Conservation (phyloP, 768 basidiomycete species). For the Paxillus ammoniavirescens region DNA sequence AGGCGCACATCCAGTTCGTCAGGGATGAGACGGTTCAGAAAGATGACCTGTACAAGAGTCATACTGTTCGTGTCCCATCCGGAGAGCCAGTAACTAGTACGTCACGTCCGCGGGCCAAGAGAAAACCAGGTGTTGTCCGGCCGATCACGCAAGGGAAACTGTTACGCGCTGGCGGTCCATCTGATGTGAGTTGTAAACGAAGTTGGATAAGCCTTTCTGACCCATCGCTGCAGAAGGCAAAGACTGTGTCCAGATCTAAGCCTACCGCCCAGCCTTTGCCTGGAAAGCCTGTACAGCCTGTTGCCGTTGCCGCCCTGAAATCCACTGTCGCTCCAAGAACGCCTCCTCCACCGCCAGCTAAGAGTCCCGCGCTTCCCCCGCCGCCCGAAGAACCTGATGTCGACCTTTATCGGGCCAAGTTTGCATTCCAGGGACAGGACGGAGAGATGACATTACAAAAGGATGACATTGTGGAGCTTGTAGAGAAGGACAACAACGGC, state of each 20-base stretch:
- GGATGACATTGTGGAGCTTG: conserved; percentile 88
- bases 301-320: conserved; percentile 28
- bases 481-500: conserved; percentile 91
- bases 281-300: conserved; percentile 45
- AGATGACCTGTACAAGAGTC: conserved; percentile 91
- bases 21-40: conserved; percentile 84
- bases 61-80: conserved; percentile 81
- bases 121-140: conserved; percentile 82
- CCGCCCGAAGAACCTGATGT: conserved; percentile 61
- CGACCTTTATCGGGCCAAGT: conserved; percentile 84
- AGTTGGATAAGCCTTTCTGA: conserved; percentile 3
- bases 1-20: conserved; percentile 77
- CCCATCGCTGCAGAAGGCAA: conserved; percentile 42
- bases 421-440: conserved; percentile 88
- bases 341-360: conserved; percentile 41
- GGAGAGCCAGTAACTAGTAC: conserved; percentile 83
- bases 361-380: conserved; percentile 49
- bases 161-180: conserved; percentile 73
- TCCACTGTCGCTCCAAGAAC: conserved; percentile 30
- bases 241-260: conserved; percentile 36
- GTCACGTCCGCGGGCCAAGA: conserved; percentile 81
- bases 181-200: conserved; percentile 40
- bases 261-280: conserved; percentile 54
- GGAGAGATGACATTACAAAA: conserved; percentile 90
- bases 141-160: conserved; percentile 87